Base-by-base conservation (phyloP, 1,284 basidiomycete species). In the Ganoderma multipileum region DNA sequence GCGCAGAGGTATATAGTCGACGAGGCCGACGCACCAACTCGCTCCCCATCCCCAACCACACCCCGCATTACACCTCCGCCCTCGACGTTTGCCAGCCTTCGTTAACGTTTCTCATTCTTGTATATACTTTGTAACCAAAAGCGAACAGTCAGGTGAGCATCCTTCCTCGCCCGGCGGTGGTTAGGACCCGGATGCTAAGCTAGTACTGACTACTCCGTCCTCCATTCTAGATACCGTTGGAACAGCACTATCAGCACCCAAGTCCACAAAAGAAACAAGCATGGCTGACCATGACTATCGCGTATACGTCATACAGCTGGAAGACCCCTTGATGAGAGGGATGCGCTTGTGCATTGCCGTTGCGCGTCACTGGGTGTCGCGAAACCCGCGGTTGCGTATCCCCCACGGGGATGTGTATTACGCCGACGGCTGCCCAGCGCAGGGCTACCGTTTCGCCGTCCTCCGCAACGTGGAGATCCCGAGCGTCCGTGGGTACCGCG, bases 341-440 rank as follows among this genome's bases (percentile, higher is more conserved):
- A 5, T 38, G 7, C 33, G 20, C 0, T 16, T 36, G 8, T 38
- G 33, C 57, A 28, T 59, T 18, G 57, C 33, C 57, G 20, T 59
- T 18, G 33, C 6, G 3, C 14, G 2, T 3, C 8, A 12, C 36
- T 23, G 7, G 36, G 58, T 41, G 11, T 2, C n/a, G 11, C 58
- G 38, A 8, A 26, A 26, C 47, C 23, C 30, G 52, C 6, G 42
- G 26, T n/a, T 14, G 23, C 23, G 9, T 11, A 4, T 50, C 47
- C 50, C 60, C 11, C 14, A 65, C n/a, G 73, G 67, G 23, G 68
- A 52, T 36, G 30, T 52, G 12, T 73, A 67, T 61, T 69, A 44
- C 64, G 60, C 73, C 28, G 50, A 54, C 0, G 73, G 72, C 9
- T 69, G 67, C 4, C 20, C 47, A 2, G 64, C 62, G 20, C 55